phyloP scores from a whole-genome alignment of 202 grass and related monocot species.

The Eragrostis tef region DNA sequence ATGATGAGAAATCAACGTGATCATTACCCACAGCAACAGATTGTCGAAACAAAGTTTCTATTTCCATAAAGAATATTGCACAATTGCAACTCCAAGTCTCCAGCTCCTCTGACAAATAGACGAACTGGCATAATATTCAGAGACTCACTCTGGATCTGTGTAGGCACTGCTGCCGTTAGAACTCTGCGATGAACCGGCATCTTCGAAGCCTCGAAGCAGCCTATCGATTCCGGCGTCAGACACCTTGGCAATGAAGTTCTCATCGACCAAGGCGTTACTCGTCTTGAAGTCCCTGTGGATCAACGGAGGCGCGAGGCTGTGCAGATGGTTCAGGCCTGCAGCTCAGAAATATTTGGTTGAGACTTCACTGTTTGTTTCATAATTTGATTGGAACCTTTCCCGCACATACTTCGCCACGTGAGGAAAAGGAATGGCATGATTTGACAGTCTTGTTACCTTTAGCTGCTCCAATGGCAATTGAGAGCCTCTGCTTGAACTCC shows the following conservation, averaged over 20 bases:
- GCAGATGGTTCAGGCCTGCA: constrained; percentile 81
- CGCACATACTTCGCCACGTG: background rate
- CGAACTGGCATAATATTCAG: background rate
- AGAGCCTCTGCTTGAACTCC: constrained; percentile 94
- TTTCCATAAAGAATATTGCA: background rate
- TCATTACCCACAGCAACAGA: background rate
- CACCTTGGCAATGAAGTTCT: constrained; percentile 97
- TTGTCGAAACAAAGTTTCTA: background rate
- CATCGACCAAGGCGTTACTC: constrained; percentile 87
- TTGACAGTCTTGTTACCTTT: constrained; percentile 59
- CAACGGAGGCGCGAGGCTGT: constrained; percentile 65
- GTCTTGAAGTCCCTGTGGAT: constrained; percentile 88
- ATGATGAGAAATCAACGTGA: background rate
- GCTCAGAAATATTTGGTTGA: background rate
- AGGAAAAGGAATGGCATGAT: background rate
- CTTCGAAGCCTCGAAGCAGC: constrained; percentile 57
- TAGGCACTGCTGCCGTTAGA: constrained; percentile 39
- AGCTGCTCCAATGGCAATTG: constrained; percentile 87
- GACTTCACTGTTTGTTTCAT: background rate
- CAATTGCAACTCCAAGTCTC: background rate
- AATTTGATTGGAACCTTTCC: background rate
- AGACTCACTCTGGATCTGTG: constrained; percentile 71
- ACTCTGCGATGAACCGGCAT: constrained; percentile 33
- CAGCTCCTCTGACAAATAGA: background rate
- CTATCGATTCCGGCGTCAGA: constrained; percentile 67